Evolutionary conservation across 1,139 yeast genomes (phyloP).

Genomic region (Protomyces inundatus): DNA sequence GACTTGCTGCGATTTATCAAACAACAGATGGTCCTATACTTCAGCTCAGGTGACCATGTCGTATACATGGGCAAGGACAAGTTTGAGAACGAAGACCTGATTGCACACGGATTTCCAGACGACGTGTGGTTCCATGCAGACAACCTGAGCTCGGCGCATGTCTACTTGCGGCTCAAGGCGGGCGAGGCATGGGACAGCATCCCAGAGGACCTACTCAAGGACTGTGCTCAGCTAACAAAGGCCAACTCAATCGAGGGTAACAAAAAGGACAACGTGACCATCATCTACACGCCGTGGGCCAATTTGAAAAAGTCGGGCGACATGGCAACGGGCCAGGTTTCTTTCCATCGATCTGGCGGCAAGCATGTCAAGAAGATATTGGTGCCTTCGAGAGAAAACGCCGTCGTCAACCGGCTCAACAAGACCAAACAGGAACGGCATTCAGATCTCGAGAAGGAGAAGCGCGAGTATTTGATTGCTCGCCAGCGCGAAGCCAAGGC

Average conservation of each 20-base stretch:
- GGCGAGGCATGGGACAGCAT: conserved; percentile 47
- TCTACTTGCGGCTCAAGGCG: conserved; percentile 58
- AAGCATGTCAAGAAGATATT: conserved; percentile 50
- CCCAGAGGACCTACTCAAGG: conserved; percentile 51
- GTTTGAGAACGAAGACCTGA: conserved; percentile 52
- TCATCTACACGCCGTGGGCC: conserved; percentile 68
- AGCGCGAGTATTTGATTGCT: conserved; percentile 42
- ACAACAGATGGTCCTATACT: not conserved
- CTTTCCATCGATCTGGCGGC: conserved; percentile 51
- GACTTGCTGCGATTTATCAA: too few relatives aligned
- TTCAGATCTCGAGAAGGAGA: conserved; percentile 47
- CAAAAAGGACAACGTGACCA: conserved; percentile 62
- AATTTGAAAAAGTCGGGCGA: conserved; percentile 65
- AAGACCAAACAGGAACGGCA: conserved; percentile 57
- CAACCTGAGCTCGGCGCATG: conserved; percentile 72
- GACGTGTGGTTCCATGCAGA: conserved; percentile 85
- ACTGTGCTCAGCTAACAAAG: conserved; percentile 71
- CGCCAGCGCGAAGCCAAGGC: conserved; percentile 27
- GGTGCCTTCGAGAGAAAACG: conserved; percentile 56
- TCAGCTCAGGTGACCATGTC: not conserved
- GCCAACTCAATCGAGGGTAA: conserved; percentile 76
- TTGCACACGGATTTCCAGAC: conserved; percentile 61
- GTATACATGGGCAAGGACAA: conserved; percentile 74
- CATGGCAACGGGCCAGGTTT: conserved; percentile 82
- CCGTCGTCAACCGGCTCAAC: conserved; percentile 58